These are phyloP conservation scores for Biancaea sappan DNA, from an alignment of 306 rosid species.

Conservation along the genomic window DNA sequence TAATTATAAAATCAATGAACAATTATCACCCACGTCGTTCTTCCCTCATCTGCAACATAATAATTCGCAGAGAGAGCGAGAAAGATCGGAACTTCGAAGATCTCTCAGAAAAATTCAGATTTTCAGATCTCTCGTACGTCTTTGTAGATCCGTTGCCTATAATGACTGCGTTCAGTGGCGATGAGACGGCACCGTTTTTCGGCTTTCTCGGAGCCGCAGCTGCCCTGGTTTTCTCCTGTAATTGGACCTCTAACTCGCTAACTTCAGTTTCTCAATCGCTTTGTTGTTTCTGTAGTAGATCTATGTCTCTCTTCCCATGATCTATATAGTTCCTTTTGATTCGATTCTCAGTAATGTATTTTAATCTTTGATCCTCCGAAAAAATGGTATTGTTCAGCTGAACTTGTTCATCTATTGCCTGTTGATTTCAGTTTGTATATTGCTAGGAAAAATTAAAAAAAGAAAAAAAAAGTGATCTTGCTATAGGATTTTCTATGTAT, in stretches of 20 bases:
- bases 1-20: not conserved
- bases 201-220: slow-evolving; percentile 95
- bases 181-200: slow-evolving; percentile 89
- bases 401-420: not conserved
- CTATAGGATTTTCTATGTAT: not conserved
- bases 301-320: not conserved
- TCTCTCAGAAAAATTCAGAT: not conserved
- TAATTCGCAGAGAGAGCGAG: not conserved
- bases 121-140: slow-evolving; percentile 47
- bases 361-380: slow-evolving; percentile 4
- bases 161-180: slow-evolving; percentile 82
- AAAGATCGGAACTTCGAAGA: slow-evolving; percentile 26
- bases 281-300: slow-evolving; percentile 27
- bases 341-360: not conserved
- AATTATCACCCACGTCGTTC: not conserved
- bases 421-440: not conserved
- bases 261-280: not conserved
- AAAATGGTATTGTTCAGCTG: slow-evolving; percentile 37
- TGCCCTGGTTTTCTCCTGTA: slow-evolving; percentile 89
- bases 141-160: slow-evolving; percentile 35
- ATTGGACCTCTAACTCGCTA: slow-evolving; percentile 9
- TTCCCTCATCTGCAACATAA: slow-evolving; percentile 19
- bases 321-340: slow-evolving; percentile 12
- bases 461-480: not conserved
- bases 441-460: not conserved